These are phyloP conservation scores for Macrotyloma uniflorum DNA, from an alignment of 306 rosid species.

Conservation along the genomic window DNA sequence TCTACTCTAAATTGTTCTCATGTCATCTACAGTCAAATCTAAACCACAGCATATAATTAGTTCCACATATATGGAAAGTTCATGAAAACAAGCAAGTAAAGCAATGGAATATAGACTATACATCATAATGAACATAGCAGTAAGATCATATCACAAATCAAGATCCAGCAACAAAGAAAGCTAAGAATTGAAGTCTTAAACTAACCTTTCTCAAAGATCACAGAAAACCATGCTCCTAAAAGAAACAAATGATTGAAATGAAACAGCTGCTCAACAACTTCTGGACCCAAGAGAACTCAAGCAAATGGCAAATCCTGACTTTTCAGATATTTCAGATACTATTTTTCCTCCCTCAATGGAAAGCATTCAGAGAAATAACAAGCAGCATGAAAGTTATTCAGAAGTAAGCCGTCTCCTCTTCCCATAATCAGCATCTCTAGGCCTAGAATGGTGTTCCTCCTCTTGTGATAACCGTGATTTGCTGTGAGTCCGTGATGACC, in stretches of 20 bases:
- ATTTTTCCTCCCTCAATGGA: slow-evolving; percentile 35
- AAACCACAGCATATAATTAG: neutral
- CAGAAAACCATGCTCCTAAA: slow-evolving; percentile 45
- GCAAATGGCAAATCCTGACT: slow-evolving; percentile 43
- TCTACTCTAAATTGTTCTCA: slow-evolving; percentile 12
- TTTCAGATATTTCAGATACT: slow-evolving; percentile 32
- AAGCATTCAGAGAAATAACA: slow-evolving; percentile 36
- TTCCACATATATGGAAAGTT: neutral
- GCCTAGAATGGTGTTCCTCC: slow-evolving; percentile 79
- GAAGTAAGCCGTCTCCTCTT: slow-evolving; percentile 89
- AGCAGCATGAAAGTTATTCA: slow-evolving; percentile 51
- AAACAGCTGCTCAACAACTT: slow-evolving; percentile 52
- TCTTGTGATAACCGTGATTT: slow-evolving; percentile 78
- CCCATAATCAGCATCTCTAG: slow-evolving; percentile 96
- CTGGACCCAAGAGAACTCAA: slow-evolving; percentile 52
- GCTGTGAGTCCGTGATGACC: slow-evolving; percentile 82
- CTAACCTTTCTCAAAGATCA: slow-evolving; percentile 54
- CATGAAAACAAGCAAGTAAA: neutral
- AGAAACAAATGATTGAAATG: slow-evolving; percentile 45
- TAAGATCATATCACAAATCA: neutral
- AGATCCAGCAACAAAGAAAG: neutral
- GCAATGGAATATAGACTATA: neutral
- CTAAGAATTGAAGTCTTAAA: slow-evolving; percentile 16
- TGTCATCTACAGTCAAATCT: neutral
- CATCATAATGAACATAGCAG: neutral